Evolutionary conservation across 345 rosid species (phyloP), one percentile per base, ranked within the genome.

Genomic region (Theobroma cacao): DNA sequence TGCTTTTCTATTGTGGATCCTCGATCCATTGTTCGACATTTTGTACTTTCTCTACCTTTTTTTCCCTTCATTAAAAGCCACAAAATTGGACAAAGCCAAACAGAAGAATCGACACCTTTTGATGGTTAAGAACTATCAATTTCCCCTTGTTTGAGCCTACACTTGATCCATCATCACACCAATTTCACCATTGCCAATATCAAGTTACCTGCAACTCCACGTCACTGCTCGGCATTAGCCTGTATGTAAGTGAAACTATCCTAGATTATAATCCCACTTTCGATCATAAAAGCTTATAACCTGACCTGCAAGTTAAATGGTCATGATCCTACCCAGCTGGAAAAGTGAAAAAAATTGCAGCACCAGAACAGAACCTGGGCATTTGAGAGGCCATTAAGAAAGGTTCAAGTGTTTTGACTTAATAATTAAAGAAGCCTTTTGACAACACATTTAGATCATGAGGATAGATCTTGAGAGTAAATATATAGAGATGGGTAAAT

Each of bases 81-180:
- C 10, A 17, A 48, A 11, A 50, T 71, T 31, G 11, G 43, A 71
- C 30, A 50, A 33, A 20, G 28, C 61, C 75, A 33, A 50, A 31
- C 75, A 31, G 6, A 20, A 71, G 61, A 71, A 71, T 30, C 59
- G 1, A 31, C 40, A 17, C 26, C 26, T 48, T 48, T 30, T 52
- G 45, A 61, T 50, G 45, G 75, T 71, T 71, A 33, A 52, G 61
- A 52, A 71, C 75, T 71, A 71, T 50, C 61, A 50, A 71, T 60
- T 60, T 60, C 36, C 64, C 56, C 38, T 50, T 71, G 61, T 45
- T 69, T 69, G 28, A 64, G 5, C 34, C 31, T 43, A 26, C 28
- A 56, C 13, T 56, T 56, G 59, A 53, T 53, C 26, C 34, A 67
- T 22, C 72, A 14, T 68, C 20, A 17, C 4, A 17, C 4, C 56